A percentile compares a stretch with the other conserved stretches of the same genome.
phyloP scores from a whole-genome alignment of 2,329 filamentous ascomycete species.

The Talaromyces rugulosus region DNA sequence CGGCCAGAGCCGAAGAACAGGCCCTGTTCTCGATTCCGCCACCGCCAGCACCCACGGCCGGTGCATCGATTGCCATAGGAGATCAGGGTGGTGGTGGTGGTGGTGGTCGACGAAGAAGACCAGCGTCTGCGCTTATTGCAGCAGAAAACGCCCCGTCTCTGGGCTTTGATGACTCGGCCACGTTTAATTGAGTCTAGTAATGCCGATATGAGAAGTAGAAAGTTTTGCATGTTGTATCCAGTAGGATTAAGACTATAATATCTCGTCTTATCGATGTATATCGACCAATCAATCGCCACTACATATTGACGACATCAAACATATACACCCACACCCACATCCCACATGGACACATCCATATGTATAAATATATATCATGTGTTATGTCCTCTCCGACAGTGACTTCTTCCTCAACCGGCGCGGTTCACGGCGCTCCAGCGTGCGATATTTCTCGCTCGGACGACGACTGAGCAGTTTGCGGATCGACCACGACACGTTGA shows the following conservation, averaged over 20 bases:
- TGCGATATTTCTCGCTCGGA: conserved; percentile 24
- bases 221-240: neutral
- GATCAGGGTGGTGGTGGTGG: conserved; percentile 40
- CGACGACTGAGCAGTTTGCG: conserved; percentile 23
- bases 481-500: conserved; percentile 23
- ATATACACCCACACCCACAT: too few species aligned
- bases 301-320: neutral
- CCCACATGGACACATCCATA: too few species aligned
- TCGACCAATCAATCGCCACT: neutral
- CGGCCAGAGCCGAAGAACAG: conserved; percentile 36
- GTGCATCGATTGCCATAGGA: conserved; percentile 44
- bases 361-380: neutral
- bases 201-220: neutral
- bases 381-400: neutral
- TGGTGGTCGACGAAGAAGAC: conserved; percentile 55
- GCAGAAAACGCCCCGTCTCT: conserved; percentile 20
- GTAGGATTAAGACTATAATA: neutral
- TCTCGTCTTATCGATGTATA: neutral
- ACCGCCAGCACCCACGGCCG: conserved; percentile 48
- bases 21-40: conserved; percentile 70
- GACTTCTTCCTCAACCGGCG: conserved; percentile 27
- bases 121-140: conserved; percentile 49
- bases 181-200: conserved; percentile 1
- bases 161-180: conserved; percentile 12
- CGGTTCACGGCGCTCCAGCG: conserved; percentile 26